Evolutionary conservation across 208 protist species (phyloP).

Genomic region (Endotrypanum monterogeii): DNA sequence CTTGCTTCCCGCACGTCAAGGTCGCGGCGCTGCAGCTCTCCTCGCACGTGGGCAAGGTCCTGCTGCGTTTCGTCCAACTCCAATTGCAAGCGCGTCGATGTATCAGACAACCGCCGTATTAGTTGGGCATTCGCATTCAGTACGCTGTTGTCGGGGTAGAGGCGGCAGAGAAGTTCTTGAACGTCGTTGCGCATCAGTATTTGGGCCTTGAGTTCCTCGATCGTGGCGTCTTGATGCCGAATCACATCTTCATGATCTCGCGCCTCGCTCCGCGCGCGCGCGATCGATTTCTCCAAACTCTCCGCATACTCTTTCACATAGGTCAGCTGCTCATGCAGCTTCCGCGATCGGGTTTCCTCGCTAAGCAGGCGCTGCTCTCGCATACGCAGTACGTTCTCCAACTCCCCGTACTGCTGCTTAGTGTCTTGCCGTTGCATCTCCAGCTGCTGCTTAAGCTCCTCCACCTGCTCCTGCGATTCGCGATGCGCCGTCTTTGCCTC

Average conservation of each 20-base stretch:
- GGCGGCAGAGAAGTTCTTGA: slow-evolving; percentile 47
- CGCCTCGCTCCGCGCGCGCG: slow-evolving; percentile 15
- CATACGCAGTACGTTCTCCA: slow-evolving; percentile 15
- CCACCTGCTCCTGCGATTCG: slow-evolving; percentile 15
- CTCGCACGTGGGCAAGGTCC: slow-evolving; percentile 23
- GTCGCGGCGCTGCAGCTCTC: slow-evolving; percentile 22
- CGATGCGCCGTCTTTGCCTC: slow-evolving; percentile 18
- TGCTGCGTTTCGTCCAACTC: slow-evolving; percentile 26
- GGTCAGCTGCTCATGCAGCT: slow-evolving; percentile 16
- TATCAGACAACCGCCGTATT: slow-evolving; percentile 14
- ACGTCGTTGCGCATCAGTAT: slow-evolving; percentile 45
- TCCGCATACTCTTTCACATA: slow-evolving; percentile 23
- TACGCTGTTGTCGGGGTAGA: slow-evolving; percentile 63
- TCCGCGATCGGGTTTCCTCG: slow-evolving; percentile 14
- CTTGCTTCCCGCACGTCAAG: slow-evolving; percentile 32
- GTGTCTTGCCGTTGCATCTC: slow-evolving; percentile 18
- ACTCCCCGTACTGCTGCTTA: slow-evolving; percentile 3
- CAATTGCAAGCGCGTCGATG: slow-evolving; percentile 21
- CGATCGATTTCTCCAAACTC: slow-evolving; percentile 20
- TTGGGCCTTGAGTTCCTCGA: slow-evolving; percentile 33
- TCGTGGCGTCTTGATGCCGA: slow-evolving; percentile 3
- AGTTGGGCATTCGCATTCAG: slow-evolving; percentile 38
- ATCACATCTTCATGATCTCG: slow-evolving; percentile 8
- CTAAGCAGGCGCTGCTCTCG: slow-evolving; percentile 14
- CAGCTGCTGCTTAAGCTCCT: slow-evolving; percentile 25